Base-by-base conservation (phyloP, 2,329 filamentous ascomycete genomes). In the Paramyrothecium roridum region DNA sequence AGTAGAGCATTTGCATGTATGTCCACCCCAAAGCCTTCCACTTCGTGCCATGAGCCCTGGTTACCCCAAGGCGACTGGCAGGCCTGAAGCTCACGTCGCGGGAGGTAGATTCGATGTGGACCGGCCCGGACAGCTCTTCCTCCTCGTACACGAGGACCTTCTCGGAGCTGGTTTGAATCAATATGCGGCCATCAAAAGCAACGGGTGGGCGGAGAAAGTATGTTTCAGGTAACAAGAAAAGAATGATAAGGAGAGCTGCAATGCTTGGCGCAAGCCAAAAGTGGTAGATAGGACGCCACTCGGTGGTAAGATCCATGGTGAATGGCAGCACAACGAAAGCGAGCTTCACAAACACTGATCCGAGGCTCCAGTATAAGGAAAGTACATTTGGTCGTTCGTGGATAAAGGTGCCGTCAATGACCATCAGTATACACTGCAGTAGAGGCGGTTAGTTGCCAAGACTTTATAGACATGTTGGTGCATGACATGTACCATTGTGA, bases 1-100 rank as follows among this genome's bases (percentile, higher is more conserved):
- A 63, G 3, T 60, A 13, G 2, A 61, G 33, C 57, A 63, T 63
- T 11, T 63, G 61, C 26, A 56, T 54, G 20, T 61, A 63, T 4
- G 61, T 63, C 10, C 20, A 20, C 26, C 16, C 20, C 13, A 50
- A 23, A n/a, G 48, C 21, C 23, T 50, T 50, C 48, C 48, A 50
- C 13, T 50, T 20, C 16, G 23, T 33, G 13, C 13, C 13, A n/a
- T 12, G 19, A 22, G 37, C 37, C 16, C n/a, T 16, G 37, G 13
- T 43, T 6, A 43, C 10, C 3, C 23, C 13, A 13, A 16, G 16
- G 13, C 26, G 19, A 33, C 17, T 33, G 21, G 16, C 26, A 10
- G 26, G 26, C 10, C 26, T 30, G 10, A 30, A 30, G 26, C 26
- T 30, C 26, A 30, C 26, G 26, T 30, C 26, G 26, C 26, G 26